Percentiles rank a stretch among this genome's conserved stretches.
Conservation (phyloP, 2,329 filamentous ascomycete genomes). For the Alternaria arborescens region DNA sequence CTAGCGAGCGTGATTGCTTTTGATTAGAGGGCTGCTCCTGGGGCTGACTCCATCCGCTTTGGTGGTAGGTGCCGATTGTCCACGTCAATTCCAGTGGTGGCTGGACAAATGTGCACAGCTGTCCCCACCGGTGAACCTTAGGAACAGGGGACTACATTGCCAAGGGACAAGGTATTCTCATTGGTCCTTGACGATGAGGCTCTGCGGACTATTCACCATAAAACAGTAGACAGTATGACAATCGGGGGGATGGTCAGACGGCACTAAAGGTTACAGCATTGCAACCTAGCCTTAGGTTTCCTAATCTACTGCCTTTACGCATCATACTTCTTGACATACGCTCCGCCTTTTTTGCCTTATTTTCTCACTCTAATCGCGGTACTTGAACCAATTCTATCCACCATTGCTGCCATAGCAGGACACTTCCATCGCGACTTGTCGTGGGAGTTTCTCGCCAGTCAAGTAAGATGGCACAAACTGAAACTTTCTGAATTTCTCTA, state of each 20-base stretch:
- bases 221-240: constrained; percentile 36
- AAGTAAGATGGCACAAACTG: constrained; percentile 5
- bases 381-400: constrained; percentile 17
- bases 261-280: constrained; percentile 39
- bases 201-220: constrained; percentile 45
- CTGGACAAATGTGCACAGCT: constrained; percentile 31
- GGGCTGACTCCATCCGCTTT: constrained; percentile 33
- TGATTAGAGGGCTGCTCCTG: constrained; percentile 33
- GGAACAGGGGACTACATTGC: constrained; percentile 10
- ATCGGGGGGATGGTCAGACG: constrained; percentile 28
- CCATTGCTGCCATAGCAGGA: constrained; percentile 6
- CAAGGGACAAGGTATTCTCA: constrained; percentile 19
- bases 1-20: constrained; percentile 34
- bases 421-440: neutral
- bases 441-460: neutral
- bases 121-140: constrained; percentile 44
- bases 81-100: constrained; percentile 40
- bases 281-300: constrained; percentile 32
- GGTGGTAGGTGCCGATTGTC: constrained; percentile 35
- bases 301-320: constrained; percentile 35
- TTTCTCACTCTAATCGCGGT: constrained; percentile 17
- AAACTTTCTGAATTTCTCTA: constrained; percentile 1
- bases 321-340: constrained; percentile 21
- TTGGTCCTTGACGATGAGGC: constrained; percentile 40
- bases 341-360: constrained; percentile 40